Evolutionary conservation across 345 rosid species (phyloP), one percentile per base, ranked within the genome.

Genomic region (Lepidium didymum): DNA sequence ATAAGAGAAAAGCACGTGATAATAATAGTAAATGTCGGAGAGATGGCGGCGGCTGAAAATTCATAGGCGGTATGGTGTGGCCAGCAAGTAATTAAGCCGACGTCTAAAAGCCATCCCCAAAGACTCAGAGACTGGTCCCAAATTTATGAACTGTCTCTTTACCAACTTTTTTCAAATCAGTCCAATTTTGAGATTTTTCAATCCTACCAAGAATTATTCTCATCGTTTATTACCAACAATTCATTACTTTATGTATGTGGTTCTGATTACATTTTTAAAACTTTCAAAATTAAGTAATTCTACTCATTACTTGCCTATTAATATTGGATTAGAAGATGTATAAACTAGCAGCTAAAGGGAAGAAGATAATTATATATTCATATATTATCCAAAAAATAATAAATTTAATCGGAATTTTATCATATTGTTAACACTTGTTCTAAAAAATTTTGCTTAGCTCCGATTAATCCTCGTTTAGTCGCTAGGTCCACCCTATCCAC

Each of bases 121-220:
- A 72, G 69, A 63, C 71, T 53, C 9, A 13, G 68, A 51, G 68
- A 51, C 68, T 74, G 77, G 77, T 74, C 77, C 77, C 35, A 33
- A 65, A 50, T 57, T 58, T 50, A 6, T 40, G 29, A 72, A 56
- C 37, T 29, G 49, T 56, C 59, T 64, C 27, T 27, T 64, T 55
- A 55, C 56, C 36, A 38, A 37, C 51, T 64, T 38, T 46, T 10
- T 64, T 29, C 51, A 37, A 56, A 31, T 40, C 40, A 29, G 27
- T 56, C 45, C 38, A 56, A 64, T 7, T 8, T 64, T 37, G 65
- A 56, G 11, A 64, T 55, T n/a, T 45, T 7, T 45, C 11, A 44
- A 15, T 13, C 18, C 54, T 35, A 56, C 59, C 45, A 61, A 41
- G 11, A 60, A 9, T 34, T 41, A 4, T 44, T 53, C 55, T 34